Base-by-base conservation (phyloP, 169 alveolate genomes). In the Cryptosporidium viatorum region DNA sequence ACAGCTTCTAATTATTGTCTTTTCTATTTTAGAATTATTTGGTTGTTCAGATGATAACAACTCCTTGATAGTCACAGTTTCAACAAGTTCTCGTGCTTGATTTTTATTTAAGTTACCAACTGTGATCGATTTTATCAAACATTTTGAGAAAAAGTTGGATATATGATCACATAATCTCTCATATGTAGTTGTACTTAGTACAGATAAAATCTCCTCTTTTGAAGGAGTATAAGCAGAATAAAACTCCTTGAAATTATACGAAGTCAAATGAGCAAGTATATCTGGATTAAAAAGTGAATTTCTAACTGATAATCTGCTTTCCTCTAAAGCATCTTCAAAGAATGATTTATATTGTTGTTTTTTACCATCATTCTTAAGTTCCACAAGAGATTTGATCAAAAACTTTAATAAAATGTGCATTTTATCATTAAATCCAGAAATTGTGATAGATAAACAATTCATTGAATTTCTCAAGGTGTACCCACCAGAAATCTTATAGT, bases 201-300 rank as follows among this genome's bases (percentile, higher is more conserved):
- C 35, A 21, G 51, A 52, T 12, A 73, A 2, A 37, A 73, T 73
- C 7, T 55, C 71, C 18, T 73, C 86, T 26, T 73, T 73, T 37
- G 86, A 73, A n/a, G 86, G 86, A 52, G 86, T 73, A 41, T 55
- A 73, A 39, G 5, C 48, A 7, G 86, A 73, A 73, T 73, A 73
- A 55, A 73, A 73, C 39, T 73, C 86, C 39, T 37, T 73, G 29
- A 73, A 59, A 59, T 73, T 33, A 52, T 73, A 73, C 16, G 48
- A 41, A 23, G 86, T 73, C 31, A 73, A 39, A 16, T 73, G 86
- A 23, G 70, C 86, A 18, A 73, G 33, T 33, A 52, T 73, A 37
- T 59, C 70, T 73, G 86, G 86, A 73, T 59, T 73, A n/a, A 35
- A 73, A 12, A 73, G 55, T 31, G 86, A 73, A 39, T 73, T 73